phyloP scores from a whole-genome alignment of 73 alveolate genomes.

The Loxodes magnus region DNA sequence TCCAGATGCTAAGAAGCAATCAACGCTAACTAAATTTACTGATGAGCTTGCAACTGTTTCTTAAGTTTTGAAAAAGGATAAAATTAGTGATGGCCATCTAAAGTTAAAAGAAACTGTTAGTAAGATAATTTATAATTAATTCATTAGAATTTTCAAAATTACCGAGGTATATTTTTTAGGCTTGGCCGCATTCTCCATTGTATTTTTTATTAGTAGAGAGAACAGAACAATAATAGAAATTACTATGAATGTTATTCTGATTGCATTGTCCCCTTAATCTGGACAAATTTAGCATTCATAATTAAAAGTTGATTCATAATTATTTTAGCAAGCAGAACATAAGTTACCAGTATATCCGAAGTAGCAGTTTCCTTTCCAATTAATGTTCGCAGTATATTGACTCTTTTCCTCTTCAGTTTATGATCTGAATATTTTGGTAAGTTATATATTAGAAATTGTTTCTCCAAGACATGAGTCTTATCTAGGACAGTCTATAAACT shows the following conservation, averaged over 20 bases:
- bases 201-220: conserved; percentile 19
- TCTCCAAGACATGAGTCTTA: conserved; percentile 33
- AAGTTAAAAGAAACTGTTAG: conserved; percentile 42
- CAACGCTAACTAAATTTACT: conserved; percentile 40
- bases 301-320: conserved; percentile 1
- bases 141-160: conserved; percentile 39
- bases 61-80: conserved; percentile 19
- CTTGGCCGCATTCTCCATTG: conserved; percentile 25
- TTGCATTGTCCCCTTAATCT: conserved; percentile 1
- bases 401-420: too few species aligned
- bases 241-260: conserved; percentile 21
- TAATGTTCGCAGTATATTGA: too few species aligned
- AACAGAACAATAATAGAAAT: conserved; percentile 11
- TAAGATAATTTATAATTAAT: conserved; percentile 30
- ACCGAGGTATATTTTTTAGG: conserved; percentile 21
- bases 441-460: too few species aligned
- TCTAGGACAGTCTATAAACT: conserved; percentile 23
- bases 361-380: not conserved
- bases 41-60: conserved; percentile 24
- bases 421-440: too few species aligned
- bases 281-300: not conserved
- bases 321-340: not conserved
- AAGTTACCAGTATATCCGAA: not conserved
- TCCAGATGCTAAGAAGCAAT: conserved; percentile 26
- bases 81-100: conserved; percentile 37